Conservation (phyloP, 768 basidiomycete genomes). For the Galerina marginata region DNA sequence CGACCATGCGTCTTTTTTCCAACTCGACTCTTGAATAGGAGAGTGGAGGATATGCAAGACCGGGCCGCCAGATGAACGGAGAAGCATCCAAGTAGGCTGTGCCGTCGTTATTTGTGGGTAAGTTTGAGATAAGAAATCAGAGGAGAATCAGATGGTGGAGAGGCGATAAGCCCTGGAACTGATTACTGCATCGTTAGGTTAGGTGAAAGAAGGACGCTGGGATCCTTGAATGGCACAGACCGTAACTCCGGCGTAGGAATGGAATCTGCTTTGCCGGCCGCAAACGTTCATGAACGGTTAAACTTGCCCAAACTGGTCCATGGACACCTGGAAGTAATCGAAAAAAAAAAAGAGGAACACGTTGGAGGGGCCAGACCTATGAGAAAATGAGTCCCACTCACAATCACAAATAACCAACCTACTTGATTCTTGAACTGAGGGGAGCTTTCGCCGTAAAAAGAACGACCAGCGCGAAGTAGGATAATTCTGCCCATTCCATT, state of each 20-base stretch:
- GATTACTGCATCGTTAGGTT: not conserved
- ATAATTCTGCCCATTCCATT: constrained; percentile 3
- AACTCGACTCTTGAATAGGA: too few species aligned
- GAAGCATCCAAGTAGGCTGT: not conserved
- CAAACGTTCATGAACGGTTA: too few species aligned
- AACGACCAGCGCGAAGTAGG: not conserved
- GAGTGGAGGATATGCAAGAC: too few species aligned
- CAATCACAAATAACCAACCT: not conserved
- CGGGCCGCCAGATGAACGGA: too few species aligned
- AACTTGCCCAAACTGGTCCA: too few species aligned
- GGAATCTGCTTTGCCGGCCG: too few species aligned
- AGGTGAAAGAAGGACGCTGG: not conserved
- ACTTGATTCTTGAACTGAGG: not conserved
- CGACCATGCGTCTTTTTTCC: too few species aligned
- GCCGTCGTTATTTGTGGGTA: not conserved
- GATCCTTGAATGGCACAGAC: not conserved
- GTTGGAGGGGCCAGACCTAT: not conserved
- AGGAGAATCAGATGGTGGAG: not conserved
- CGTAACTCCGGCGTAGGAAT: too few species aligned
- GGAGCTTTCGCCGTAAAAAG: constrained; percentile 8
- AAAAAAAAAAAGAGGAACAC: not conserved
- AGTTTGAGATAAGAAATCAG: constrained; percentile 1
- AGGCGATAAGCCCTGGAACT: constrained; percentile 4
- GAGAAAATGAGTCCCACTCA: not conserved
- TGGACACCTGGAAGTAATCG: not conserved